Base-by-base conservation (phyloP, 2,329 filamentous ascomycete genomes). In the Esteya vermicola region DNA sequence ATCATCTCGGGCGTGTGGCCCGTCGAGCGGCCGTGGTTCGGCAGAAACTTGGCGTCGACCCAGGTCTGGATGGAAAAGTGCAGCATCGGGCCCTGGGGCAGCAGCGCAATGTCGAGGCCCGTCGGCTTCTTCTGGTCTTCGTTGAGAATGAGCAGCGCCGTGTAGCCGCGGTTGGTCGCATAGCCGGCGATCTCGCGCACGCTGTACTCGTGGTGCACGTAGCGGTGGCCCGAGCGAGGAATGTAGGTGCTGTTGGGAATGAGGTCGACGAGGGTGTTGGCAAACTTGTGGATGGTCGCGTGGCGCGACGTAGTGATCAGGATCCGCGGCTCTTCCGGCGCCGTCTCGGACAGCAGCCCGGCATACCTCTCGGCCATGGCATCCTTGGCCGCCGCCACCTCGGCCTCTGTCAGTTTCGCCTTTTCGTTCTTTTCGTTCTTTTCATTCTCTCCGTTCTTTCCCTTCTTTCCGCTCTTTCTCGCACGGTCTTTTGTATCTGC, bases 61-160 rank as follows among this genome's bases (percentile, higher is more conserved):
- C 86, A 98, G 54, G 91, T 93, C 47, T 79, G 80, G 47, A 95
- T 82, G 42, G 70, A 78, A 63, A 96, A 96, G 56, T 94, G 88
- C 57, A 95, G 91, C 35, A 89, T 93, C 2, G 91, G 89, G 0
- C 91, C 89, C 0, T 70, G 56, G 1, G 91, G 86, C 1, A 96
- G 67, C 54, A 93, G 82, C 4, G 93, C 77, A 14, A 96, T 72
- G 23, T 86, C 86, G 21, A 96, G 60, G 0, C 85, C 86, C 13
- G 78, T 78, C 0, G 86, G 82, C 52, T 73, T 77, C 63, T 98
- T 98, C 49, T 77, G 73, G 55, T 95, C 86, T 60, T 98, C 88
- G 54, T 86, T 85, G 14, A 95, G 65, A 14, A 98, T 75, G 2
- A 95, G 64, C 3, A 98, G 68, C 20, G 85, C 74, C 0, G 86